A percentile compares a stretch with the other conserved stretches of the same genome.
Conservation (phyloP, 345 rosid species). For the Brassica juncea region DNA sequence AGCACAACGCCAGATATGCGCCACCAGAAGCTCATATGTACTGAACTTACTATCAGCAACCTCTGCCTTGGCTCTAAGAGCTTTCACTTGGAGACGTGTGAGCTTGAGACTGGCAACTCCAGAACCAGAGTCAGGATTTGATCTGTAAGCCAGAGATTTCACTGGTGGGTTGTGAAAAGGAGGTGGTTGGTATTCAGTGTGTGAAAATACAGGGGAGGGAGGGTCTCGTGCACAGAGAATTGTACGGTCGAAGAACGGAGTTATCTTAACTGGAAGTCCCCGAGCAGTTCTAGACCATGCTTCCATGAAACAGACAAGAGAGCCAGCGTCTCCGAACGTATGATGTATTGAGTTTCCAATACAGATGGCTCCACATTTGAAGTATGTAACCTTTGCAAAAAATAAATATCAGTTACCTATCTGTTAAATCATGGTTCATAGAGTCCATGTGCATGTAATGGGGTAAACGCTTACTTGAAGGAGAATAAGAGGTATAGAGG, state of each 20-base stretch:
- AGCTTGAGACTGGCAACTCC: constrained; percentile 30
- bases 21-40: constrained; percentile 39
- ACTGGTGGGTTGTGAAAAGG: constrained; percentile 33
- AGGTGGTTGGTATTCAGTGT: constrained; percentile 45
- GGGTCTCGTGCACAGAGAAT: constrained; percentile 39
- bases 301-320: constrained; percentile 17
- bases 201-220: constrained; percentile 41
- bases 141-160: constrained; percentile 12
- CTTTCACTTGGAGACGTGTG: constrained; percentile 40
- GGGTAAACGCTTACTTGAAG: constrained; percentile 33
- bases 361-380: constrained; percentile 44
- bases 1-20: constrained; percentile 47
- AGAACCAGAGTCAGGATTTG: constrained; percentile 34
- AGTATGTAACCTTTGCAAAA: constrained; percentile 39
- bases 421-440: constrained; percentile 1
- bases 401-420: not conserved
- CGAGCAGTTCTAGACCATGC: constrained; percentile 38
- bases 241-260: constrained; percentile 42
- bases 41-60: constrained; percentile 25
- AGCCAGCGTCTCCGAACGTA: constrained; percentile 33
- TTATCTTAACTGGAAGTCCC: constrained; percentile 21
- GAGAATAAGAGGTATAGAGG: constrained; percentile 41
- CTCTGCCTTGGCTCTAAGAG: constrained; percentile 33
- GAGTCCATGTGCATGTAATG: not conserved
- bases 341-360: constrained; percentile 39